Base-by-base conservation (phyloP, 2,329 filamentous ascomycete species). In the Mollisia scopiformis region DNA sequence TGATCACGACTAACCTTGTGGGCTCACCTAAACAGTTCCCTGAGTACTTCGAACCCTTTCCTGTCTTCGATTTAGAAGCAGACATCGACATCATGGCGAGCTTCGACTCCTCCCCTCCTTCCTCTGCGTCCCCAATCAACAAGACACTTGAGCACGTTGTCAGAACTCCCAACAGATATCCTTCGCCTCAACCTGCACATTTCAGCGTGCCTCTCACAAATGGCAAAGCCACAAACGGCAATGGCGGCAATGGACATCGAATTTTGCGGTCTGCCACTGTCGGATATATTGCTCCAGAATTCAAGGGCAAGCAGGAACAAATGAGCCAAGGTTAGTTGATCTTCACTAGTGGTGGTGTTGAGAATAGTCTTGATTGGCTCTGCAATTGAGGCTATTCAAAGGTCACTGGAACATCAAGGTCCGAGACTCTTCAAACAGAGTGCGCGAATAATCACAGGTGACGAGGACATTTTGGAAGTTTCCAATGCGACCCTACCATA, bases 221-320 rank as follows among this genome's bases (percentile, higher is more conserved):
- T 49, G 59, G 55, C 52, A 55, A 51, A 55, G 39, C 50, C 51
- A 35, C 21, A 28, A 57, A 61, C 73, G 77, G 83, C 74, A 84
- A 88, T 76, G 43, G 43, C 43, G 37, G 70, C 21, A 75, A 76
- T 66, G 85, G 86, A 60, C 87, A 92, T 74, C 86, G 90, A 58
- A 83, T 94, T 58, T 81, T 98, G 61, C 91, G 93, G 21, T 95
- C 95, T 67, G 90, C 92, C 68, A 95, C 93, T 30, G 90, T 96
- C 37, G 95, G 95, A 72, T 99, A 99, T 80, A 89, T 96, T 66
- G 93, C 95, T 25, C 93, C 94, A 50, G 92, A 93, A 64, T 99
- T 99, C 74, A 88, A 92, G 75, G 95, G 94, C 75, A 97, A 96
- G 80, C 83, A 88, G 66, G 88, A 92, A 75, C 95, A 99, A 59